These are phyloP conservation scores for Clathrospora elynae DNA, from an alignment of 2,329 filamentous ascomycete genomes.

Conservation along the genomic window DNA sequence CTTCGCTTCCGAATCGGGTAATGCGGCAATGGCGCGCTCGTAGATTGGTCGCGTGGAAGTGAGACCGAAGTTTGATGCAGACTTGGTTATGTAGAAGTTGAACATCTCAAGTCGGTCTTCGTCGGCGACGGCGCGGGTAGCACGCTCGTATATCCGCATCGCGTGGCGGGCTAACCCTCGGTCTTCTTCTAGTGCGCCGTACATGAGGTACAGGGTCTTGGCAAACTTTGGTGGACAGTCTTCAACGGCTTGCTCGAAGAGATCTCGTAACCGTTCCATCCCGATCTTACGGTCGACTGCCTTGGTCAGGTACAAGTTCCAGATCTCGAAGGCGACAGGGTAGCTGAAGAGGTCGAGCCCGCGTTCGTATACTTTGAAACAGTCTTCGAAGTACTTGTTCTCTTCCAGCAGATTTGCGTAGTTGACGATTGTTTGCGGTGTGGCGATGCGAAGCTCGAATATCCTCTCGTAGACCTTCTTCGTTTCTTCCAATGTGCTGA, in stretches of 20 bases:
- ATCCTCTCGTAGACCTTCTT: slow-evolving; percentile 95
- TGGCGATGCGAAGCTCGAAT: slow-evolving; percentile 96
- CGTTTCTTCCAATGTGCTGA: slow-evolving; percentile 87
- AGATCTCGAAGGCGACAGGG: slow-evolving; percentile 95
- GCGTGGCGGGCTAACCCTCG: slow-evolving; percentile 91
- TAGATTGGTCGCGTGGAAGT: slow-evolving; percentile 95
- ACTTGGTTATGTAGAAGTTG: slow-evolving; percentile 99
- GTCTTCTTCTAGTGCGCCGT: slow-evolving; percentile 95
- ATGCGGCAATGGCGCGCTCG: slow-evolving; percentile 89
- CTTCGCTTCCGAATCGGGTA: slow-evolving; percentile 90
- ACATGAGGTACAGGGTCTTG: slow-evolving; percentile 96
- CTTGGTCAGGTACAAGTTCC: slow-evolving; percentile 98
- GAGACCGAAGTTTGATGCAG: slow-evolving; percentile 94
- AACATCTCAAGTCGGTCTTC: slow-evolving; percentile 98
- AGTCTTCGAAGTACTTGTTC: slow-evolving; percentile 93
- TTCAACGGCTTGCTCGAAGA: slow-evolving; percentile 97
- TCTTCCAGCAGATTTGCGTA: slow-evolving; percentile 96
- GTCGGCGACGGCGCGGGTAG: slow-evolving; percentile 90
- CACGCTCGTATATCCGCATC: slow-evolving; percentile 98
- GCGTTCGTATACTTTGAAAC: slow-evolving; percentile 95
- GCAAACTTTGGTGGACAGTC: slow-evolving; percentile 94
- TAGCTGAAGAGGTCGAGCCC: slow-evolving; percentile 98
- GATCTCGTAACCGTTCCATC: slow-evolving; percentile 89
- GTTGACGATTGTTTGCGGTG: slow-evolving; percentile 97
- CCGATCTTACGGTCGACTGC: slow-evolving; percentile 94